These are phyloP conservation scores for Colletotrichum euphorbiae DNA, from an alignment of 2,329 filamentous ascomycete species.

Conservation along the genomic window DNA sequence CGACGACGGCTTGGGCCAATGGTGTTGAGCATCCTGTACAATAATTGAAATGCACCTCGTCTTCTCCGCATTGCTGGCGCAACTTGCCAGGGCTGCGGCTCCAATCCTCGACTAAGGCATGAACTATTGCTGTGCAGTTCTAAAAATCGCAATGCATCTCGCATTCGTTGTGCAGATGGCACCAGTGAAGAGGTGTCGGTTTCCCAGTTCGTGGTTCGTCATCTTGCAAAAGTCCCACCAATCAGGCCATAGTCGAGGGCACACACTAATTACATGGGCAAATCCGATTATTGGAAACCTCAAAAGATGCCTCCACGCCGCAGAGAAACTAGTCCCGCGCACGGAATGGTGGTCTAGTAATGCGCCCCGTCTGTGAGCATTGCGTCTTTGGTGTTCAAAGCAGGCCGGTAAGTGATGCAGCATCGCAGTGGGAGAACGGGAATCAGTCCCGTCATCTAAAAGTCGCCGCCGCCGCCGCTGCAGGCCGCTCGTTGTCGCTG, in stretches of 20 bases:
- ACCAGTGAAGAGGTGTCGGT: slow-evolving; percentile 9
- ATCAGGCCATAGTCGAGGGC: slow-evolving; percentile 14
- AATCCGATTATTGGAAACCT: slow-evolving; percentile 11
- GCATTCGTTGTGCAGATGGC: slow-evolving; percentile 26
- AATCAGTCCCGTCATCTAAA: background rate
- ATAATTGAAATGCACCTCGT: slow-evolving; percentile 36
- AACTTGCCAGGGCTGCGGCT: slow-evolving; percentile 37
- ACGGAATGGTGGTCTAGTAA: slow-evolving; percentile 1
- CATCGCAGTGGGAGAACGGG: background rate
- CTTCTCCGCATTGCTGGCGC: slow-evolving; percentile 33
- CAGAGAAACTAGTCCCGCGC: background rate
- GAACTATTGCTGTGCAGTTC: slow-evolving; percentile 15
- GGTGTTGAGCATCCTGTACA: slow-evolving; percentile 16
- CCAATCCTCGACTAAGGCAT: slow-evolving; percentile 21
- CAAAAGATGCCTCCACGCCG: slow-evolving; percentile 1
- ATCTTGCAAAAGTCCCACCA: slow-evolving; percentile 25
- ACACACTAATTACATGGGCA: background rate
- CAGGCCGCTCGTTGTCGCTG: background rate
- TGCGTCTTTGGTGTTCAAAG: slow-evolving; percentile 1
- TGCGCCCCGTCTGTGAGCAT: slow-evolving; percentile 10
- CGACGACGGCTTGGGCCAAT: slow-evolving; percentile 25
- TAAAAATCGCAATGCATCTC: slow-evolving; percentile 36
- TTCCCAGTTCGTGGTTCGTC: slow-evolving; percentile 24
- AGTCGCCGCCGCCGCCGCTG: background rate
- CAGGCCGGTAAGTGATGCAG: slow-evolving; percentile 21